A percentile compares a stretch with the other conserved stretches of the same genome.
Conservation (phyloP, 805 yeast genomes). For the Saturnispora sanitii region DNA sequence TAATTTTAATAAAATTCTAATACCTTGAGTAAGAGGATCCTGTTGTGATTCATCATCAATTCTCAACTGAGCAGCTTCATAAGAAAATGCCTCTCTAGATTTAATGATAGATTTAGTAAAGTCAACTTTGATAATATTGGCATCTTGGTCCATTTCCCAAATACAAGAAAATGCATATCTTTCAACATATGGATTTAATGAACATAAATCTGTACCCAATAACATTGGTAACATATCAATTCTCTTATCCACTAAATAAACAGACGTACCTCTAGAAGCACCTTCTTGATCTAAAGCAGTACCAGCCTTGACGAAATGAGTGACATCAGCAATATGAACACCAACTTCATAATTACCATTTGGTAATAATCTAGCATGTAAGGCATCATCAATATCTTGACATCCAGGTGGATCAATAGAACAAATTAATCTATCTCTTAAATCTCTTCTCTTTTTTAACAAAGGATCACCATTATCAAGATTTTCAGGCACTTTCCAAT, state of each 20-base stretch:
- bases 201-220: conserved; percentile 91
- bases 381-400: conserved; percentile 97
- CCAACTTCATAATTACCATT: conserved; percentile 97
- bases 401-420: conserved; percentile 97
- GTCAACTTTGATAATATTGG: conserved; percentile 68
- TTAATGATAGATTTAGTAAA: conserved; percentile 82
- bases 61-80: conserved; percentile 84
- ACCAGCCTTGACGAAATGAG: conserved; percentile 90
- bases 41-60: conserved; percentile 69
- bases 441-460: conserved; percentile 61
- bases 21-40: conserved; percentile 82
- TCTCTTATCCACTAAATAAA: conserved; percentile 93
- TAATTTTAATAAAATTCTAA: conserved; percentile 70
- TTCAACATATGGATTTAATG: conserved; percentile 89
- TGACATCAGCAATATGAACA: conserved; percentile 98
- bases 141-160: conserved; percentile 88
- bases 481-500: conserved; percentile 80
- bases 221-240: conserved; percentile 97
- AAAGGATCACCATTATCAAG: conserved; percentile 44
- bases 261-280: conserved; percentile 95
- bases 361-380: conserved; percentile 75
- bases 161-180: conserved; percentile 91
- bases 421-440: conserved; percentile 83
- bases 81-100: conserved; percentile 90
- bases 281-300: conserved; percentile 93